Conservation (phyloP, 2,329 filamentous ascomycete genomes). For the Monilinia fructicola region DNA sequence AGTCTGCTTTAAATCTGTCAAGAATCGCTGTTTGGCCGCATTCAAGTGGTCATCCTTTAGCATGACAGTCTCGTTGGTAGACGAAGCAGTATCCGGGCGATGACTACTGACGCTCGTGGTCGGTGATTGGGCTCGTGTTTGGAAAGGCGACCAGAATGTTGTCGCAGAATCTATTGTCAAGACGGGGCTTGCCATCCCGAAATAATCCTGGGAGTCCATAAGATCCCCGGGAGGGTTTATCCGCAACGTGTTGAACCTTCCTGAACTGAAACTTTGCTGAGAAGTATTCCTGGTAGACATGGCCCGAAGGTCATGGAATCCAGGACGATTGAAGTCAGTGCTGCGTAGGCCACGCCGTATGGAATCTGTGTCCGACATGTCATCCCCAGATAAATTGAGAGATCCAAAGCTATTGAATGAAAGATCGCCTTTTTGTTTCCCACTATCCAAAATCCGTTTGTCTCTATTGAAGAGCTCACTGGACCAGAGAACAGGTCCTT, state of each 20-base stretch:
- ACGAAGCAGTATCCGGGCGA: constrained; percentile 64
- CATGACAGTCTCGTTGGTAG: constrained; percentile 66
- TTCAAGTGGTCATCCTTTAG: constrained; percentile 53
- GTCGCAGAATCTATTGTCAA: constrained; percentile 71
- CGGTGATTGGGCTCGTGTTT: constrained; percentile 61
- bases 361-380: constrained; percentile 37
- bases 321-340: constrained; percentile 49
- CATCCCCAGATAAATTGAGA: constrained; percentile 49
- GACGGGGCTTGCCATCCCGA: constrained; percentile 66
- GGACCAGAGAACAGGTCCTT: constrained; percentile 87
- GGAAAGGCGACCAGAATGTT: constrained; percentile 89
- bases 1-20: constrained; percentile 73
- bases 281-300: constrained; percentile 63
- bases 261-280: constrained; percentile 68
- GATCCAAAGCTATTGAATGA: constrained; percentile 49
- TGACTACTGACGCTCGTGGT: constrained; percentile 61
- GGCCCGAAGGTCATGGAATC: constrained; percentile 57
- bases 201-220: constrained; percentile 68
- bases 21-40: constrained; percentile 75
- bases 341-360: constrained; percentile 41
- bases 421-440: constrained; percentile 50
- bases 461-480: constrained; percentile 85
- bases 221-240: constrained; percentile 61
- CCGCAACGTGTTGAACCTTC: constrained; percentile 60
- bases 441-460: constrained; percentile 53